A percentile compares a stretch with the other conserved stretches of the same genome.
Evolutionary conservation across 1,284 basidiomycete genomes (phyloP).

Genomic region (Ustilago shanxiensis): DNA sequence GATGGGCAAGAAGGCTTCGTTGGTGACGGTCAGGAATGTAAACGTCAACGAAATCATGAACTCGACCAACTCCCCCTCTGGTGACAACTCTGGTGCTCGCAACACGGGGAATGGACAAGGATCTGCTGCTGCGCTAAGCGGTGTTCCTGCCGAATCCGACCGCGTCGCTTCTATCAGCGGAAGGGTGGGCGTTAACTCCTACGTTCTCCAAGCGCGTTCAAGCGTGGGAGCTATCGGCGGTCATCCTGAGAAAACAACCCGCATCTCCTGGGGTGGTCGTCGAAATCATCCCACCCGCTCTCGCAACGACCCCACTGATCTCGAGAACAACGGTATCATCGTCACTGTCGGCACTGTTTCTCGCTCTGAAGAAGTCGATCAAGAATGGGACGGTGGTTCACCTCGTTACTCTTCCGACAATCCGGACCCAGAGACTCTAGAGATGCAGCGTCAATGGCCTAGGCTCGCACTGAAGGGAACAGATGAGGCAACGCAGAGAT

Average conservation of each 20-base stretch:
- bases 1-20: slow-evolving; percentile 42
- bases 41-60: slow-evolving; percentile 48
- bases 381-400: slow-evolving; percentile 25
- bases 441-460: slow-evolving; percentile 37
- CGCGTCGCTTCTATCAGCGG: background rate
- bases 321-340: slow-evolving; percentile 24
- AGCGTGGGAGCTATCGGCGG: slow-evolving; percentile 3
- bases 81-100: slow-evolving; percentile 13
- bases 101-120: background rate
- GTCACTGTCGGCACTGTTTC: slow-evolving; percentile 46
- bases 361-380: slow-evolving; percentile 24
- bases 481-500: slow-evolving; percentile 9
- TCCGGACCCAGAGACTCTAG: slow-evolving; percentile 29
- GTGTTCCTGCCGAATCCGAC: background rate
- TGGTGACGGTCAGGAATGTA: slow-evolving; percentile 11
- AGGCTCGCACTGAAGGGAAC: slow-evolving; percentile 10
- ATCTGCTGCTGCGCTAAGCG: background rate
- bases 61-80: slow-evolving; percentile 25
- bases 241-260: slow-evolving; percentile 13
- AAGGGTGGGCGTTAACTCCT: slow-evolving; percentile 19
- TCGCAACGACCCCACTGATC: slow-evolving; percentile 12
- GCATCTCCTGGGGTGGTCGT: slow-evolving; percentile 22
- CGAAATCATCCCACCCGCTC: slow-evolving; percentile 8
- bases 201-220: slow-evolving; percentile 22
- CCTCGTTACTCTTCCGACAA: slow-evolving; percentile 46